Conservation (phyloP, 1,139 yeast species). For the Taiozyma sp. region DNA sequence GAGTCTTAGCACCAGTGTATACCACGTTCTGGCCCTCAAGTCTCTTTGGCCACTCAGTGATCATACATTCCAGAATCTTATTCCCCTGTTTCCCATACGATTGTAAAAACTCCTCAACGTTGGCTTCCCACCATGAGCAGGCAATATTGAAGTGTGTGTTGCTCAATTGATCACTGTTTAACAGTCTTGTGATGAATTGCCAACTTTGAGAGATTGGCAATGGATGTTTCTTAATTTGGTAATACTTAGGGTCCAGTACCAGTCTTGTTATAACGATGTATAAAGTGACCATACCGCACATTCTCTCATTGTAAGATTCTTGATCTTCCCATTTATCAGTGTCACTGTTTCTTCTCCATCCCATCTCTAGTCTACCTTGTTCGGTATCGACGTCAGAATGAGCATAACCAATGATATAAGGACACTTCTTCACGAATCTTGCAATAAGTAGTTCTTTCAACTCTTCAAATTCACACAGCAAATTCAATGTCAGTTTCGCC, state of each 20-base stretch:
- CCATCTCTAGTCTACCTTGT: constrained; percentile 80
- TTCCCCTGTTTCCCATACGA: constrained; percentile 65
- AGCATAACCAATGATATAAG: constrained; percentile 76
- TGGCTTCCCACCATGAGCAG: constrained; percentile 91
- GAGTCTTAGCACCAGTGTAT: constrained; percentile 73
- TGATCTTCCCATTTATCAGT: constrained; percentile 75
- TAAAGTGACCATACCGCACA: constrained; percentile 78
- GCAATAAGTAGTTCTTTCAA: constrained; percentile 66
- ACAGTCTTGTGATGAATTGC: constrained; percentile 64
- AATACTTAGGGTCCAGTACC: constrained; percentile 23
- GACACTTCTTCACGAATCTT: constrained; percentile 86
- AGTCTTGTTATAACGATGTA: constrained; percentile 67
- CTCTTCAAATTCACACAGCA: constrained; percentile 57
- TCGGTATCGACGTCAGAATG: constrained; percentile 66
- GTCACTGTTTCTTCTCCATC: constrained; percentile 59
- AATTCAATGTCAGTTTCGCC: constrained; percentile 54
- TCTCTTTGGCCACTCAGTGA: constrained; percentile 44
- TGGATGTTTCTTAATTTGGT: constrained; percentile 38
- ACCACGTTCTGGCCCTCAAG: constrained; percentile 37
- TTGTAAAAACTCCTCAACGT: constrained; percentile 48
- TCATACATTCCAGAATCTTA: constrained; percentile 48
- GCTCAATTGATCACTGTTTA: constrained; percentile 50
- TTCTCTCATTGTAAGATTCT: constrained; percentile 71
- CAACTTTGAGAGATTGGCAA: constrained; percentile 52
- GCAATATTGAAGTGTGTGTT: constrained; percentile 70